Evolutionary conservation across 371 early-diverging fungal species (phyloP), one percentile per base, ranked within the genome.

Genomic region (Umbelopsis sp.): DNA sequence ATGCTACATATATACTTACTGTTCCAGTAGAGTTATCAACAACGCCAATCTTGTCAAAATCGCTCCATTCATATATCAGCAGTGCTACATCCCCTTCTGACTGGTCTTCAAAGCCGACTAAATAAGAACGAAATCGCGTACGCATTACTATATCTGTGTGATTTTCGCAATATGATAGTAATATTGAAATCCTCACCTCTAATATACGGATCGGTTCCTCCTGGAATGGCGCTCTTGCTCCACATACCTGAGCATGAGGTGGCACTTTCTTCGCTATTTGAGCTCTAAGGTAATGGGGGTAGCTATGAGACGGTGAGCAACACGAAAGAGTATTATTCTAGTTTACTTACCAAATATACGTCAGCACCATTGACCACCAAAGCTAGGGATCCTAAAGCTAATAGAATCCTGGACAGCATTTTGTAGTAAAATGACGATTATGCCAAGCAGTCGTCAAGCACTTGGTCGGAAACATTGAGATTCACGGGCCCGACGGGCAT

Each of bases 11-110:
- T 18, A 45, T 38, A 24, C 37, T 44, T 76, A 79, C 80, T 66
- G 80, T 69, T n/a, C 68, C 68, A 11, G 72, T 74, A 38, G 67
- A 20, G 44, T 76, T 72, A 44, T 74, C 79, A 44, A 67, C 68
- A 11, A 50, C 76, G 37, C 86, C 86, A 51, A 88, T 76, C 29
- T 79, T 69, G n/a, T 81, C 66, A 52, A 76, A 75, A 64, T 89
- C 90, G 45, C 72, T 66, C 84, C 85, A 87, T 68, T 89, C 88
- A 57, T 83, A 86, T 38, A 88, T 76, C 32, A 86, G 76, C 32
- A 86, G 66, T 1, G 87, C 80, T 1, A 80, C 79, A 38, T 81
- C 68, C 29, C 84, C 87, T 11, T 71, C 69, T 5, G 90, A 86
- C 7, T 68, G 38, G 1, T 53, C 53, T 4, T 74, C 76, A 65